Evolutionary conservation across 176 grass and related monocot genomes (phyloP).

Genomic region (Rhipidocladum racemiflorum): DNA sequence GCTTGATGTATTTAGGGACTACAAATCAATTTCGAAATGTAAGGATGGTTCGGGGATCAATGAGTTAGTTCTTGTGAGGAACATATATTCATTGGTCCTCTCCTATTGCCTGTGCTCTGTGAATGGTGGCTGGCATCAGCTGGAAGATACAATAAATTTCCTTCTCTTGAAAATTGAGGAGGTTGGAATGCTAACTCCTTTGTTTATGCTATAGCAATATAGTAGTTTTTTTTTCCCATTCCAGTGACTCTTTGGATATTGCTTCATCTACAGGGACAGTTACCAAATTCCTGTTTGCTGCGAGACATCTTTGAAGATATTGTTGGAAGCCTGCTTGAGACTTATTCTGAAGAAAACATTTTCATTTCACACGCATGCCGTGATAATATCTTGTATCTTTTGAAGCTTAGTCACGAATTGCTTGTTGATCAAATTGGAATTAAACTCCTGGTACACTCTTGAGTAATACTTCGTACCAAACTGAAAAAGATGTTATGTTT

Average conservation of each 20-base stretch:
- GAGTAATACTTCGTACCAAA: constrained; percentile 13
- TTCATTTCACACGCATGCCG: constrained; percentile 80
- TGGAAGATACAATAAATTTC: constrained; percentile 88
- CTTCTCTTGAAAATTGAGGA: constrained; percentile 69
- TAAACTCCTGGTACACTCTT: constrained; percentile 70
- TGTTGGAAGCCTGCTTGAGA: constrained; percentile 66
- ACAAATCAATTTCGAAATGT: constrained; percentile 40
- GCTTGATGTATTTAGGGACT: constrained; percentile 67
- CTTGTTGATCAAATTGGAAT: constrained; percentile 68
- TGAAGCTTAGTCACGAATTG: constrained; percentile 83
- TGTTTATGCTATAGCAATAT: constrained; percentile 8
- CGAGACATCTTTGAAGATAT: constrained; percentile 91
- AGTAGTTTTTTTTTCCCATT: neutral
- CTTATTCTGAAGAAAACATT: constrained; percentile 72
- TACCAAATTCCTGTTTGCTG: constrained; percentile 52
- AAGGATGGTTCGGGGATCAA: constrained; percentile 43
- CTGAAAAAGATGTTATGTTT: constrained; percentile 2
- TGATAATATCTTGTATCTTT: constrained; percentile 90
- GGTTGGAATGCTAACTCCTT: constrained; percentile 33
- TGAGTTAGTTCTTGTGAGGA: constrained; percentile 77
- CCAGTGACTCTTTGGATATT: constrained; percentile 23
- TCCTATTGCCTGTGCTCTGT: constrained; percentile 78
- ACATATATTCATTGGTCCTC: constrained; percentile 78
- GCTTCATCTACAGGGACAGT: constrained; percentile 49
- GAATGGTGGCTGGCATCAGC: constrained; percentile 93